Base-by-base conservation (phyloP, 2,329 filamentous ascomycete species). In the Botrytis galanthina region DNA sequence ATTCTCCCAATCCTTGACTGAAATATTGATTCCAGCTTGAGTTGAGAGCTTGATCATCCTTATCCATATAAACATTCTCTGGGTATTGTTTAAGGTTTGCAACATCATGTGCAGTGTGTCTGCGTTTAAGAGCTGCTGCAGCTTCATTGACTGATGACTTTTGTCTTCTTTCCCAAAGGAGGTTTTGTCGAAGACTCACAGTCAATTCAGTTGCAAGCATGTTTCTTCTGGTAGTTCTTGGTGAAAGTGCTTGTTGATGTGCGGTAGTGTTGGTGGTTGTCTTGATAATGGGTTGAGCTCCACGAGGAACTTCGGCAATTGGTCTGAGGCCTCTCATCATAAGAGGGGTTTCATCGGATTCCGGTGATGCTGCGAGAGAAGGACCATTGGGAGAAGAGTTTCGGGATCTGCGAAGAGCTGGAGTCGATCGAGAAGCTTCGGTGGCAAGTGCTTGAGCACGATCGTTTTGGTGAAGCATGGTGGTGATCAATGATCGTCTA, bases 141-240 rank as follows among this genome's bases (percentile, higher is more conserved):
- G 91, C 93, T 12, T 94, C 95, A 48, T 93, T 92, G 60, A 72
- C 70, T 4, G 70, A 72, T 74, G 93, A 94, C 87, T 96, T 97
- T 81, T 98, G 95, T 80, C 97, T 94, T 70, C 96, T 92, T 82
- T 99, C 96, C 93, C 94, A 97, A 26, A 98, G 88, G 26, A 99
- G 90, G 79, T 98, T 93, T 78, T 94, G 93, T 35, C 96, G 90
- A 5, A 99, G 90, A 35, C 94, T 97, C 81, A 97, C 94, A 3
- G 95, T 98, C 72, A 99, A 86, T 84, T 99, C 96, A 0, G 93
- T 97, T 14, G 93, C 92, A 73, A 99, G 88, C 96, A 99, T 99
- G 83, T 98, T 97, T 75, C 95, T 90, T 70, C 96, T 90, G 0
- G 95, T 98, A 0, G 95, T 98, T 73, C 94, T 90, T 6, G 96